A percentile compares a stretch with the other conserved stretches of the same genome.
phyloP scores from a whole-genome alignment of 495 filamentous ascomycete species.

The Entonaema liquescens region DNA sequence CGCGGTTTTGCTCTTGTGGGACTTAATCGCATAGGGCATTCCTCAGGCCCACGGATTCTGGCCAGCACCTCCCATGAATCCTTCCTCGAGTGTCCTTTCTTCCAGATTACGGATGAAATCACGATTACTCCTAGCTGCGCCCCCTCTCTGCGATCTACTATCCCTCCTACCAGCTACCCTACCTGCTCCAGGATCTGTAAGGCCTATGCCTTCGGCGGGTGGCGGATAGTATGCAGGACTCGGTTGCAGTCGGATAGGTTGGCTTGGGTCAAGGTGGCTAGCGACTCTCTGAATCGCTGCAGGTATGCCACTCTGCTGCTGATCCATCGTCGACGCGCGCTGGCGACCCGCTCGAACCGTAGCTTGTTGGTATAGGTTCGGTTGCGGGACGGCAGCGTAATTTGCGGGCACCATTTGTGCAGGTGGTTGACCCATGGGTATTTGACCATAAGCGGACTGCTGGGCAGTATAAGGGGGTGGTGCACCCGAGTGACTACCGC shows the following conservation, averaged over 20 bases:
- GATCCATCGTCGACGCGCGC: constrained; percentile 94
- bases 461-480: constrained; percentile 88
- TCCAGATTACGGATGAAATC: constrained; percentile 95
- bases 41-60: constrained; percentile 63
- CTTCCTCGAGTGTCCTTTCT: constrained; percentile 91
- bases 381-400: constrained; percentile 64
- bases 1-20: neutral
- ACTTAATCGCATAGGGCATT: constrained; percentile 9
- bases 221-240: constrained; percentile 98
- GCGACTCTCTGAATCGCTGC: constrained; percentile 94
- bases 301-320: constrained; percentile 89
- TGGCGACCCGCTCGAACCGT: constrained; percentile 83
- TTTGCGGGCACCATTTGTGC: constrained; percentile 74
- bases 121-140: constrained; percentile 66
- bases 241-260: constrained; percentile 92
- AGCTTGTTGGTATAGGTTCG: constrained; percentile 86
- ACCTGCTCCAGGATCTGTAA: constrained; percentile 62
- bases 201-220: constrained; percentile 80
- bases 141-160: constrained; percentile 72
- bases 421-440: constrained; percentile 72
- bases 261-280: constrained; percentile 93
- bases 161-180: constrained; percentile 76
- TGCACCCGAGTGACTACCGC: constrained; percentile 68
- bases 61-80: constrained; percentile 60
- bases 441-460: constrained; percentile 74